Evolutionary conservation across 768 basidiomycete species (phyloP).

Genomic region (Lentinus tigrinus): DNA sequence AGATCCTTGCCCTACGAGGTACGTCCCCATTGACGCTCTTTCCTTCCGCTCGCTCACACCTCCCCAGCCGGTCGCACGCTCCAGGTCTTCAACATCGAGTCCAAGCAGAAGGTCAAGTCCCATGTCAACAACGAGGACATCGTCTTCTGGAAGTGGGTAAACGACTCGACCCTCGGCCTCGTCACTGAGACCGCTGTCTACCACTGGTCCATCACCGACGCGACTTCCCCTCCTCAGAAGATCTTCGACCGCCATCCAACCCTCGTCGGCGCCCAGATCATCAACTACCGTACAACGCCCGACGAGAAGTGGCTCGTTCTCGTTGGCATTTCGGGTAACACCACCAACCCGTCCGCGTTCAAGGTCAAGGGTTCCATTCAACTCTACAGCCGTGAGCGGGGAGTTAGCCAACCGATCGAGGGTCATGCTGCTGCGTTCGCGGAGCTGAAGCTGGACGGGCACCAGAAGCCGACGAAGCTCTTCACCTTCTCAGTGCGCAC

Average conservation of each 20-base stretch:
- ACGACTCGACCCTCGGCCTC: conserved; percentile 86
- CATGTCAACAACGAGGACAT: conserved; percentile 92
- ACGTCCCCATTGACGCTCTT: conserved; percentile 18
- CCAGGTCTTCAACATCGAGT: conserved; percentile 97
- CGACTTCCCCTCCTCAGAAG: conserved; percentile 81
- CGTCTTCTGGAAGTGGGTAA: conserved; percentile 99
- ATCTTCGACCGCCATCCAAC: conserved; percentile 95
- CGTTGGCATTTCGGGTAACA: conserved; percentile 90
- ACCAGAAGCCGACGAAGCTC: conserved; percentile 81
- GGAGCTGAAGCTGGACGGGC: conserved; percentile 86
- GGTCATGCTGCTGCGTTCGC: conserved; percentile 98
- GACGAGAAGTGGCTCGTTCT: conserved; percentile 99
- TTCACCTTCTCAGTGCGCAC: conserved; percentile 96
- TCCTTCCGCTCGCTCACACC: conserved; percentile 1
- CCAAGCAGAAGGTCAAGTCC: conserved; percentile 96
- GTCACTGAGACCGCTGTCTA: conserved; percentile 92
- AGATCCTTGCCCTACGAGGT: conserved; percentile 96
- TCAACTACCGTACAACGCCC: conserved; percentile 90
- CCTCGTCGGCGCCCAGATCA: conserved; percentile 94
- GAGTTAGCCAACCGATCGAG: conserved; percentile 96
- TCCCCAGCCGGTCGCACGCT: conserved; percentile 83
- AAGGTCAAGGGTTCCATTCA: conserved; percentile 99
- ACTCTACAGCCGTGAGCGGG: conserved; percentile 88
- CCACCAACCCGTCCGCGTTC: conserved; percentile 92
- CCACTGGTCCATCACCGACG: conserved; percentile 83